Conservation (phyloP, 805 yeast genomes). For the Wickerhamiella azyma region DNA sequence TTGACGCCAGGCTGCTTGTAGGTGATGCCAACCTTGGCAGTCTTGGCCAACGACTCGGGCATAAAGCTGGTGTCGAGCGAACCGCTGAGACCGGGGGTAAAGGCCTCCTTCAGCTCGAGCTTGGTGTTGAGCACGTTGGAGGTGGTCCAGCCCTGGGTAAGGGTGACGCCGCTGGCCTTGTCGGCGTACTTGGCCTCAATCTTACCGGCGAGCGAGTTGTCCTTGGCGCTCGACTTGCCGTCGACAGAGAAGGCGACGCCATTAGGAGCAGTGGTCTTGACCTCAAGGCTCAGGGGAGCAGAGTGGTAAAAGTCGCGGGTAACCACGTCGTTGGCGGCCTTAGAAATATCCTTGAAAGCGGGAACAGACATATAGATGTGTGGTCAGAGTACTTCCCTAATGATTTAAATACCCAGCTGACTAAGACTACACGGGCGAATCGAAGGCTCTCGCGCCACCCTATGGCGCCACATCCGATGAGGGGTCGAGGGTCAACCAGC, state of each 20-base stretch:
- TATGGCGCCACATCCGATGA: too few species aligned
- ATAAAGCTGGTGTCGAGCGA: slow-evolving; percentile 77
- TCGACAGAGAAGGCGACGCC: slow-evolving; percentile 90
- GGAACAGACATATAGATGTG: slow-evolving; percentile 52
- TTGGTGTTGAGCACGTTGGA: slow-evolving; percentile 85
- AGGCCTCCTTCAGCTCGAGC: slow-evolving; percentile 79
- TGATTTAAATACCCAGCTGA: not conserved
- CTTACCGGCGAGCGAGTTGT: slow-evolving; percentile 72
- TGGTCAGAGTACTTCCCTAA: too few species aligned
- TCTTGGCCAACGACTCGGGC: slow-evolving; percentile 67
- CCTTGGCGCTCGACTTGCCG: slow-evolving; percentile 72
- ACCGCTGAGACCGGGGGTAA: slow-evolving; percentile 90
- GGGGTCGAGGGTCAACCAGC: not conserved
- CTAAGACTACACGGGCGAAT: not conserved
- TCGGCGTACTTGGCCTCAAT: slow-evolving; percentile 87
- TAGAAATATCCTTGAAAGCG: slow-evolving; percentile 85
- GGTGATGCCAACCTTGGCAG: slow-evolving; percentile 79
- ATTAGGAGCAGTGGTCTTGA: slow-evolving; percentile 88
- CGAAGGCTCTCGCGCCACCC: not conserved
- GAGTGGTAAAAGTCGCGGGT: slow-evolving; percentile 87
- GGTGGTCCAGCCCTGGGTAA: slow-evolving; percentile 97
- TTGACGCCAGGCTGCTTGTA: slow-evolving; percentile 87
- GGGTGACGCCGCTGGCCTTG: slow-evolving; percentile 79
- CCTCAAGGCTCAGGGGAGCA: slow-evolving; percentile 74
- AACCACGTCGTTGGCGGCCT: slow-evolving; percentile 81